Conservation (phyloP, 1,139 yeast species). For the Blastobotrys serpentis region DNA sequence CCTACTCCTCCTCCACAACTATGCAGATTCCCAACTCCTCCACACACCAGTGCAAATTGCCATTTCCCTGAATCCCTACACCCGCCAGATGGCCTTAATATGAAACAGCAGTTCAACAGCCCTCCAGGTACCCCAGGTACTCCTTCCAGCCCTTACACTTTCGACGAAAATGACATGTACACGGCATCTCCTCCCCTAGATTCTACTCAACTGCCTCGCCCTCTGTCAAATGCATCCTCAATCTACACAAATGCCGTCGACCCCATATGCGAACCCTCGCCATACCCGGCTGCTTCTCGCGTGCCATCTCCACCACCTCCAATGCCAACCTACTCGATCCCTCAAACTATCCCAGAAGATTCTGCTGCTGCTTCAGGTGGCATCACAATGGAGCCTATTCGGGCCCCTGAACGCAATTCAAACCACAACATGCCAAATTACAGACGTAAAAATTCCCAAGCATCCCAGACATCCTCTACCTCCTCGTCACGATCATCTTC, state of each 20-base stretch:
- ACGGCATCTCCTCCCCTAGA: conserved; percentile 1
- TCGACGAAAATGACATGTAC: conserved; percentile 8
- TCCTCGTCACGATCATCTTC: conserved; percentile 13
- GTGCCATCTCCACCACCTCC: not conserved
- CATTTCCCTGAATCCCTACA: conserved; percentile 8
- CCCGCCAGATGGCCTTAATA: conserved; percentile 3
- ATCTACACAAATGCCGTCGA: conserved; percentile 24
- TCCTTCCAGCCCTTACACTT: conserved; percentile 1
- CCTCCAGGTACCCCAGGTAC: conserved; percentile 1
- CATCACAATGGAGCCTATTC: not conserved
- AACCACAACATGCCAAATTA: conserved; percentile 5
- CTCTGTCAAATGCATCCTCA: conserved; percentile 21
- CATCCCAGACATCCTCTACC: conserved; percentile 12
- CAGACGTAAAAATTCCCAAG: conserved; percentile 12
- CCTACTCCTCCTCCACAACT: conserved; percentile 2
- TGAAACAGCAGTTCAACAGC: not conserved
- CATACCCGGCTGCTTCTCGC: conserved; percentile 12
- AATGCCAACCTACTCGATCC: not conserved
- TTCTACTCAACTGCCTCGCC: conserved; percentile 5
- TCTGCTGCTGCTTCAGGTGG: not conserved
- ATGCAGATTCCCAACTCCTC: conserved; percentile 10
- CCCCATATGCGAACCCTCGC: conserved; percentile 20
- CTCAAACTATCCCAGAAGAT: not conserved
- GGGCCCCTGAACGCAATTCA: conserved; percentile 9
- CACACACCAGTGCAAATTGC: conserved; percentile 9